phyloP scores from a whole-genome alignment of 2,329 filamentous ascomycete species.

The Stenocarpella maydis region DNA sequence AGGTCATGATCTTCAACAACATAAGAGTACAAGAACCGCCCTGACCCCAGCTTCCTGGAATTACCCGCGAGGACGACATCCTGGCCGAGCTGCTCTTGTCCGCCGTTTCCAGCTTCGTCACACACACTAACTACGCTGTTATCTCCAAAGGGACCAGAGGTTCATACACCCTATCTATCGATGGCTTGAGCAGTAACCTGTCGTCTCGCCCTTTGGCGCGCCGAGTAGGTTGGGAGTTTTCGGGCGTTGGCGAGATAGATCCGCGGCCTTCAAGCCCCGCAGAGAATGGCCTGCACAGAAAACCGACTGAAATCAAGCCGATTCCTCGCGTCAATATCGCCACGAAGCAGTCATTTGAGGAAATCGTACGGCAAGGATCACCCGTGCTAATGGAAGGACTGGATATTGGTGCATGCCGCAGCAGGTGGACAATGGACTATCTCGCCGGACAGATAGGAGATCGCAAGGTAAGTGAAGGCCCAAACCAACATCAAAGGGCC shows the following conservation, averaged over 20 bases:
- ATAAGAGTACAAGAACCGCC: background rate
- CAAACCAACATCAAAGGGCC: background rate
- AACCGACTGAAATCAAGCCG: slow-evolving; percentile 37
- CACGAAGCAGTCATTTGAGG: slow-evolving; percentile 64
- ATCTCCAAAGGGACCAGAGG: slow-evolving; percentile 62
- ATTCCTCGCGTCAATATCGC: slow-evolving; percentile 63
- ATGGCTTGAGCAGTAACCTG: background rate
- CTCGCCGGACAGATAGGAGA: slow-evolving; percentile 70
- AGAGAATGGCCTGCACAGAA: slow-evolving; percentile 36
- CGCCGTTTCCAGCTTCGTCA: background rate
- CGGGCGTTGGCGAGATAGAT: slow-evolving; percentile 27
- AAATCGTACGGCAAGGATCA: slow-evolving; percentile 63
- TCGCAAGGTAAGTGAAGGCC: slow-evolving; percentile 59
- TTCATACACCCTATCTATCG: slow-evolving; percentile 52
- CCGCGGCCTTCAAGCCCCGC: slow-evolving; percentile 36
- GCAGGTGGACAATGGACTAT: slow-evolving; percentile 74
- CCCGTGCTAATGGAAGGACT: slow-evolving; percentile 73
- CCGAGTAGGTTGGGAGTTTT: slow-evolving; percentile 27
- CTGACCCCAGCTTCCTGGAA: background rate
- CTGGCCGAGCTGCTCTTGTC: background rate
- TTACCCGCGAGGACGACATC: background rate
- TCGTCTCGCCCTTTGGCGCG: background rate
- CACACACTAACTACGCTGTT: background rate
- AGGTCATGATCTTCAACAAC: background rate
- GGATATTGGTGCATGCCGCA: slow-evolving; percentile 72